Evolutionary conservation across 1,139 yeast species (phyloP).

Genomic region (Taphrina pruni): DNA sequence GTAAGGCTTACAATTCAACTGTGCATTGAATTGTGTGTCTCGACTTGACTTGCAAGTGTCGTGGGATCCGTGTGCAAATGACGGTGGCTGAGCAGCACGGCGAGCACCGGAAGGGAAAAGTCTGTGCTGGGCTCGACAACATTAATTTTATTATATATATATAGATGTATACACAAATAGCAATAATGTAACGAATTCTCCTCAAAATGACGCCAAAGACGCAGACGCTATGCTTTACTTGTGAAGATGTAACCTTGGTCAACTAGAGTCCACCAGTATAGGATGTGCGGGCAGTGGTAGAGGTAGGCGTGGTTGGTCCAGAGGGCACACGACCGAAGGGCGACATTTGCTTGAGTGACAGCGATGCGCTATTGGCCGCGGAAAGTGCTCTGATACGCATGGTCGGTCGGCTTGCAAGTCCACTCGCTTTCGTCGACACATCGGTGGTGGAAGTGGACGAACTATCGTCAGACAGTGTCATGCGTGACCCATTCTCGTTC

Average conservation of each 20-base stretch:
- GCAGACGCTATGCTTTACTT: not conserved
- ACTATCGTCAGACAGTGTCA: slow-evolving; percentile 16
- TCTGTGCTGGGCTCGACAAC: too few relatives aligned
- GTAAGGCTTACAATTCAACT: too few relatives aligned
- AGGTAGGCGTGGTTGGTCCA: slow-evolving; percentile 14
- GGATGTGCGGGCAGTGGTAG: not conserved
- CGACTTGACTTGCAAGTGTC: too few relatives aligned
- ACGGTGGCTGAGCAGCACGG: too few relatives aligned
- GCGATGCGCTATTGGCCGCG: slow-evolving; percentile 25
- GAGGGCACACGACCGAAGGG: slow-evolving; percentile 12
- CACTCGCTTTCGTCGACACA: not conserved
- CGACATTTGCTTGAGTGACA: slow-evolving; percentile 23
- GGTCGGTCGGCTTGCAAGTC: slow-evolving; percentile 10
- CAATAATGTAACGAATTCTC: not conserved
- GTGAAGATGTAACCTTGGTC: not conserved
- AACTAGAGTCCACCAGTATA: not conserved
- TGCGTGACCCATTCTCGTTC: not conserved
- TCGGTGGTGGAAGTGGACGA: not conserved
- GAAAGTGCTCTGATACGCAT: slow-evolving; percentile 15
- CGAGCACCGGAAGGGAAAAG: too few relatives aligned
- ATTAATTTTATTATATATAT: too few relatives aligned
- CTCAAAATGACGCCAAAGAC: not conserved
- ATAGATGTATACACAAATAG: too few relatives aligned
- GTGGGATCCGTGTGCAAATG: too few relatives aligned
- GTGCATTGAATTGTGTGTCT: too few relatives aligned